Conservation (phyloP, 805 yeast species). For the Candida vartiovaarae region DNA sequence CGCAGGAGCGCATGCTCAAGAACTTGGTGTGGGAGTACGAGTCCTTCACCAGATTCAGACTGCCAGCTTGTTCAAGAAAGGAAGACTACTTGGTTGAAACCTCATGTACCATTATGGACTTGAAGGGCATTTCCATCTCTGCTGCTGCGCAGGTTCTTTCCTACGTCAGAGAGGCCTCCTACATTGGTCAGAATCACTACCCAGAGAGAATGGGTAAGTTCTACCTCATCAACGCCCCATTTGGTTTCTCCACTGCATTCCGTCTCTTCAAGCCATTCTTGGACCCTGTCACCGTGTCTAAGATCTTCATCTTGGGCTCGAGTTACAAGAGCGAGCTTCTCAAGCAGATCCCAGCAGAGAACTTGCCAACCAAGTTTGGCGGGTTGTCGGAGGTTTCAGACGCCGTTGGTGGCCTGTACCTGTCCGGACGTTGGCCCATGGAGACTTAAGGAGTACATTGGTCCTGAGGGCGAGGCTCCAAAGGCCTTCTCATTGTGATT, state of each 20-base stretch:
- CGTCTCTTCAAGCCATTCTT: slow-evolving; percentile 85
- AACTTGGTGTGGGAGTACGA: slow-evolving; percentile 98
- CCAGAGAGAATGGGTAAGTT: slow-evolving; percentile 99
- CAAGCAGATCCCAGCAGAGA: slow-evolving; percentile 89
- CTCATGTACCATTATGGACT: slow-evolving; percentile 90
- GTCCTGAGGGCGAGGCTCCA: slow-evolving; percentile 96
- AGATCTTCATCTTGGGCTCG: slow-evolving; percentile 81
- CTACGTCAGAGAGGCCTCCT: slow-evolving; percentile 88
- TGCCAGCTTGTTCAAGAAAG: slow-evolving; percentile 92
- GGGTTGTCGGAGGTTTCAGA: slow-evolving; percentile 65
- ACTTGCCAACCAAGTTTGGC: slow-evolving; percentile 87
- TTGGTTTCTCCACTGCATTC: slow-evolving; percentile 94
- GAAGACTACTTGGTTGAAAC: slow-evolving; percentile 80
- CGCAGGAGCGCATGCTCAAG: slow-evolving; percentile 92
- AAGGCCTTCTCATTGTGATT: slow-evolving; percentile 30
- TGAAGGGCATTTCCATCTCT: slow-evolving; percentile 86
- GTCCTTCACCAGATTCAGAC: slow-evolving; percentile 71
- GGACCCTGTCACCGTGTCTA: slow-evolving; percentile 95
- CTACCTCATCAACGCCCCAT: slow-evolving; percentile 93
- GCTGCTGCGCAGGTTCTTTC: slow-evolving; percentile 79
- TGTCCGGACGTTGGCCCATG: slow-evolving; percentile 96
- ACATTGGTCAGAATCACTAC: slow-evolving; percentile 93
- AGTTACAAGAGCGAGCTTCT: slow-evolving; percentile 75
- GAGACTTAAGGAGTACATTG: slow-evolving; percentile 84
- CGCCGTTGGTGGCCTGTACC: slow-evolving; percentile 71